Percentiles rank a stretch among this genome's conserved stretches.
Evolutionary conservation across 225 moss, liverwort and hornwort genomes (phyloP).

Genomic region (Sphagnum tenellum): DNA sequence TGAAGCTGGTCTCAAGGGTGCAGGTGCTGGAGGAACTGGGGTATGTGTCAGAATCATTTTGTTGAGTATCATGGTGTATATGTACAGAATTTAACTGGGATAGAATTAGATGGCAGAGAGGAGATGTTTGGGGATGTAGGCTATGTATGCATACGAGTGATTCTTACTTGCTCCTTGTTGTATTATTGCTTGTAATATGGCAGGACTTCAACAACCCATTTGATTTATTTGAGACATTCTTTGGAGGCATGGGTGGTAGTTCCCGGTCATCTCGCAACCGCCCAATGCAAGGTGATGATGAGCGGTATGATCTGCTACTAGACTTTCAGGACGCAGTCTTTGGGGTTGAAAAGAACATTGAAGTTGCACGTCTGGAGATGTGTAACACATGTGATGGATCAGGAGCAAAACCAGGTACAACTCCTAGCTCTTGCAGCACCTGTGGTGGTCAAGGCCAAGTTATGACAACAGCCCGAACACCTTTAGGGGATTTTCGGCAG

Average conservation of each 20-base stretch:
- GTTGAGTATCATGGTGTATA: no score
- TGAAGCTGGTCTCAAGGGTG: slow-evolving; percentile 96
- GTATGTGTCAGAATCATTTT: slow-evolving; percentile 18
- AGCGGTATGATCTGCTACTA: slow-evolving; percentile 77
- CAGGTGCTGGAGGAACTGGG: slow-evolving; percentile 85
- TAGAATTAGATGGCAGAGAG: no score
- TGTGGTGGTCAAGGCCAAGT: slow-evolving; percentile 99
- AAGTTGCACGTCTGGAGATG: slow-evolving; percentile 84
- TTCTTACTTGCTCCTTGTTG: no score
- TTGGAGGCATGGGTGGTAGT: slow-evolving; percentile 87
- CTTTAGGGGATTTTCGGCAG: slow-evolving; percentile 79
- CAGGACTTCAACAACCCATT: slow-evolving; percentile 98
- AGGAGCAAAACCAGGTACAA: slow-evolving; percentile 84
- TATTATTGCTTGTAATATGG: not conserved
- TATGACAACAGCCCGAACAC: slow-evolving; percentile 93
- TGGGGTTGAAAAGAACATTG: slow-evolving; percentile 83
- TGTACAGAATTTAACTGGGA: no score
- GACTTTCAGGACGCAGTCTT: slow-evolving; percentile 90
- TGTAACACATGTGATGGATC: slow-evolving; percentile 86
- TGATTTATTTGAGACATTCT: slow-evolving; percentile 96
- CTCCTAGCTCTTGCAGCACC: slow-evolving; percentile 63
- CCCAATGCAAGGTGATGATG: slow-evolving; percentile 95
- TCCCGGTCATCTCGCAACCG: slow-evolving; percentile 63
- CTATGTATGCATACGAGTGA: no score
- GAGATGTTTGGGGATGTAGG: no score